phyloP scores from a whole-genome alignment of 495 filamentous ascomycete genomes.

The Aspergillus hancockii region DNA sequence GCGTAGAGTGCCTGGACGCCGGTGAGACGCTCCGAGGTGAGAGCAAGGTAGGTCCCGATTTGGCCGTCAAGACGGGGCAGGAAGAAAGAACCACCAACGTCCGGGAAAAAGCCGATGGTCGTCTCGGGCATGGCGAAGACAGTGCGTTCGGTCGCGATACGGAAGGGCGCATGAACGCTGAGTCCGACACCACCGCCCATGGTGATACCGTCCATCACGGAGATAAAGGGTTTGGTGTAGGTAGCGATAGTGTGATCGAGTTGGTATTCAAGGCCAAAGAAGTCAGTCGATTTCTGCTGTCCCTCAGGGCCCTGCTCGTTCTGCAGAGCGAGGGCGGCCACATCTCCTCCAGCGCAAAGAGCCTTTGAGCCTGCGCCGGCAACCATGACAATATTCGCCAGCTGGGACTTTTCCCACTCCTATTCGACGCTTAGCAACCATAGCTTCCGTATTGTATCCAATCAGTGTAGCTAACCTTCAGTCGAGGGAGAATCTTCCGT shows the following conservation, averaged over 20 bases:
- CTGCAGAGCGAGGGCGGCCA: conserved; percentile 69
- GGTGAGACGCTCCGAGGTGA: conserved; percentile 78
- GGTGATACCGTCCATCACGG: conserved; percentile 96
- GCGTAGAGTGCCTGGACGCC: conserved; percentile 81
- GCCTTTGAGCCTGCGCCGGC: conserved; percentile 83
- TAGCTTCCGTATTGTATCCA: not conserved
- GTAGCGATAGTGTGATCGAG: conserved; percentile 96
- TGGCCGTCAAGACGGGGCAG: conserved; percentile 82
- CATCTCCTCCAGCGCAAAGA: conserved; percentile 93
- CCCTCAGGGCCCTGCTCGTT: conserved; percentile 70
- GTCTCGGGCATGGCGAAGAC: conserved; percentile 98
- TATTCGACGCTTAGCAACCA: conserved; percentile 32
- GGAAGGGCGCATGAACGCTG: conserved; percentile 90
- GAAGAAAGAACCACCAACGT: conserved; percentile 95
- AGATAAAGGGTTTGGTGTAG: conserved; percentile 87
- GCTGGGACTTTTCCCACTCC: conserved; percentile 91
- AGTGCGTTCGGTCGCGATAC: conserved; percentile 94
- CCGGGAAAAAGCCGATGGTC: conserved; percentile 95
- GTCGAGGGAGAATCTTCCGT: conserved; percentile 81
- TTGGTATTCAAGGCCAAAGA: conserved; percentile 89
- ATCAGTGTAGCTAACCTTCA: conserved; percentile 52
- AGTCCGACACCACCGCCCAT: conserved; percentile 98
- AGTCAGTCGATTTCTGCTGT: conserved; percentile 68
- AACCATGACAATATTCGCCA: conserved; percentile 90
- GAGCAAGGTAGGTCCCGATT: conserved; percentile 83